phyloP scores from a whole-genome alignment of 2,329 filamentous ascomycete species.

The Clonostachys rosea region DNA sequence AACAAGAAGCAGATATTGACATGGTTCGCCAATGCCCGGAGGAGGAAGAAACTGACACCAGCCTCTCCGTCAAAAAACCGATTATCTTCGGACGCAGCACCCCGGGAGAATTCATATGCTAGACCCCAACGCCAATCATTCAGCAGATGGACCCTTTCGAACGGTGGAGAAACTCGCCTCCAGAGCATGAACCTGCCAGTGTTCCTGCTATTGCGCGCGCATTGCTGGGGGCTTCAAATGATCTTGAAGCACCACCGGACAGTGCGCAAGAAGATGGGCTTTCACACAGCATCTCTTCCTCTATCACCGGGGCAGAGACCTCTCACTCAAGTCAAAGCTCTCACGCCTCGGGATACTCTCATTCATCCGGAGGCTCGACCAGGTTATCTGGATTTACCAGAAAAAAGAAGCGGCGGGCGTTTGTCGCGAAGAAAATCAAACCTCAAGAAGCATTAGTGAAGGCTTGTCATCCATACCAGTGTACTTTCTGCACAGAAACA shows the following conservation, averaged over 20 bases:
- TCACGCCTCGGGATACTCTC: background rate
- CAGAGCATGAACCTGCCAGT: slow-evolving; percentile 1
- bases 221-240: background rate
- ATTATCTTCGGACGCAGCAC: slow-evolving; percentile 36
- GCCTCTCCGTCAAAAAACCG: slow-evolving; percentile 31
- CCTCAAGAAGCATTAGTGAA: background rate
- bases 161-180: slow-evolving; percentile 2
- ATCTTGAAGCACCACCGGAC: no score
- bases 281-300: slow-evolving; percentile 11
- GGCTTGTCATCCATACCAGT: background rate
- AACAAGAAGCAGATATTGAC: slow-evolving; percentile 77
- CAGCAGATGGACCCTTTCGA: slow-evolving; percentile 6
- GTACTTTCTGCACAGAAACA: slow-evolving; percentile 2
- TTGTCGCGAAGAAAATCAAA: background rate
- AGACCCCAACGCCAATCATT: slow-evolving; percentile 20
- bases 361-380: no score
- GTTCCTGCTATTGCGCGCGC: background rate
- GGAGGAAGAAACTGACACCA: slow-evolving; percentile 62
- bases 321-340: slow-evolving; percentile 7
- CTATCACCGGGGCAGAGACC: slow-evolving; percentile 16
- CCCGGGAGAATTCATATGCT: slow-evolving; percentile 29
- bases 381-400: no score
- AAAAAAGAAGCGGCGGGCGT: background rate
- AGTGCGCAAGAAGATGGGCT: background rate
- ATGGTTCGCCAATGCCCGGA: slow-evolving; percentile 82